Conservation (phyloP, 192 early-diverging fungal genomes). For the Geranomyces variabilis region DNA sequence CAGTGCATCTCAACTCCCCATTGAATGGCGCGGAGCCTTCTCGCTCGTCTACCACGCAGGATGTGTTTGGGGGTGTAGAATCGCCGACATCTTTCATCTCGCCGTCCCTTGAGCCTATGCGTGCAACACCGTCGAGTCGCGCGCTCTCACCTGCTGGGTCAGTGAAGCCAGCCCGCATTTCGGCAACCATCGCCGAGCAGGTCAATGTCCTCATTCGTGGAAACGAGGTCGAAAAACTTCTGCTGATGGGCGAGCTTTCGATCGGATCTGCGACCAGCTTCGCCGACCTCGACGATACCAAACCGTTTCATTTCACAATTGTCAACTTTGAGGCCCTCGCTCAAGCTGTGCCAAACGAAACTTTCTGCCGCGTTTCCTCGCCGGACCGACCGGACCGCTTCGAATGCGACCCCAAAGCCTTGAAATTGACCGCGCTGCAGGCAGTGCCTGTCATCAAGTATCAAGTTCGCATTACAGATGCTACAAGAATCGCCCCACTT, state of each 20-base stretch:
- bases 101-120: conserved; percentile 12
- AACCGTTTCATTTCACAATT: conserved; percentile 22
- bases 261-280: conserved; percentile 7
- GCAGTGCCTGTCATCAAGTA: conserved; percentile 44
- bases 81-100: neutral
- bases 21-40: neutral
- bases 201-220: conserved; percentile 44
- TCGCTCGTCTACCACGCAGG: too few species aligned
- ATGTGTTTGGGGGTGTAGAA: neutral
- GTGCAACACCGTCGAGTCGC: neutral
- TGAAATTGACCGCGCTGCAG: neutral
- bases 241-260: conserved; percentile 48
- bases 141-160: neutral
- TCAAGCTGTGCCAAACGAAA: conserved; percentile 40
- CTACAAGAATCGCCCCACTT: conserved; percentile 38
- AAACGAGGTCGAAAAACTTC: conserved; percentile 43
- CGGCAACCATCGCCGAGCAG: conserved; percentile 37
- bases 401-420: conserved; percentile 23
- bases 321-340: conserved; percentile 31
- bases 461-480: conserved; percentile 38
- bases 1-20: neutral
- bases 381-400: conserved; percentile 27
- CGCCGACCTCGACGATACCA: neutral
- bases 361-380: conserved; percentile 24
- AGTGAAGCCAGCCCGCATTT: conserved; percentile 16